Evolutionary conservation across 2,329 filamentous ascomycete species (phyloP).

Genomic region (Colletotrichum eleusines): DNA sequence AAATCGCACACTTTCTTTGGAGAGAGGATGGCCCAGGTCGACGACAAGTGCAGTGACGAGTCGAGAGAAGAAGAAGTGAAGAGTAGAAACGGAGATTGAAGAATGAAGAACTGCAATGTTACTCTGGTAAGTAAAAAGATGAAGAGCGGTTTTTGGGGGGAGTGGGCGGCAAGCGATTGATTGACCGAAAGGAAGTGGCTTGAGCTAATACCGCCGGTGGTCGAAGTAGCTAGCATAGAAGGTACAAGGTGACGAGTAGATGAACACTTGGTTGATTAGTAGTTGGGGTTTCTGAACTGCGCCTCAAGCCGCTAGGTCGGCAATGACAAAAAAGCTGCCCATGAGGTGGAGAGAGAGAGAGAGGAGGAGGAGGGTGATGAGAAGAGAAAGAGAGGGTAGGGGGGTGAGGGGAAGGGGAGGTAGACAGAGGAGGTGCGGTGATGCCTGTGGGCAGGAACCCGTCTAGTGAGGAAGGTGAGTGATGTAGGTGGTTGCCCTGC

Average conservation of each 20-base stretch:
- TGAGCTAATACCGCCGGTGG: slow-evolving; percentile 20
- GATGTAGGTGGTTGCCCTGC: background rate
- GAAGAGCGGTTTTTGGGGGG: background rate
- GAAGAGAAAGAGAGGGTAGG: background rate
- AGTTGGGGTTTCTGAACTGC: slow-evolving; percentile 26
- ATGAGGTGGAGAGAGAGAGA: background rate
- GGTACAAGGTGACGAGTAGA: slow-evolving; percentile 18
- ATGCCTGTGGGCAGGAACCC: background rate
- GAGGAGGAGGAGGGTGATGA: background rate
- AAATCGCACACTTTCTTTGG: slow-evolving; percentile 24
- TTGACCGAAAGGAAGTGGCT: slow-evolving; percentile 28
- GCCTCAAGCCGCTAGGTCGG: slow-evolving; percentile 34
- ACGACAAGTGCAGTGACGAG: background rate
- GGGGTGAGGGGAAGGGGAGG: background rate
- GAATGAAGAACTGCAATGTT: slow-evolving; percentile 11
- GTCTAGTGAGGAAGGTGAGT: background rate
- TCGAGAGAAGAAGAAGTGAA: background rate
- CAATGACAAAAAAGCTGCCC: slow-evolving; percentile 14
- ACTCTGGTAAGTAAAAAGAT: slow-evolving; percentile 14
- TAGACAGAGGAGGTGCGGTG: slow-evolving; percentile 1
- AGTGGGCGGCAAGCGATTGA: background rate
- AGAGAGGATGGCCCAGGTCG: background rate
- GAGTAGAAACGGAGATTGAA: background rate
- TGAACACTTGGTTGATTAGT: slow-evolving; percentile 5
- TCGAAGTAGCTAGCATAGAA: slow-evolving; percentile 28